A percentile compares a stretch with the other conserved stretches of the same genome.
phyloP scores from a whole-genome alignment of 164 flowering plant genomes.

The Kingdonia uniflora region DNA sequence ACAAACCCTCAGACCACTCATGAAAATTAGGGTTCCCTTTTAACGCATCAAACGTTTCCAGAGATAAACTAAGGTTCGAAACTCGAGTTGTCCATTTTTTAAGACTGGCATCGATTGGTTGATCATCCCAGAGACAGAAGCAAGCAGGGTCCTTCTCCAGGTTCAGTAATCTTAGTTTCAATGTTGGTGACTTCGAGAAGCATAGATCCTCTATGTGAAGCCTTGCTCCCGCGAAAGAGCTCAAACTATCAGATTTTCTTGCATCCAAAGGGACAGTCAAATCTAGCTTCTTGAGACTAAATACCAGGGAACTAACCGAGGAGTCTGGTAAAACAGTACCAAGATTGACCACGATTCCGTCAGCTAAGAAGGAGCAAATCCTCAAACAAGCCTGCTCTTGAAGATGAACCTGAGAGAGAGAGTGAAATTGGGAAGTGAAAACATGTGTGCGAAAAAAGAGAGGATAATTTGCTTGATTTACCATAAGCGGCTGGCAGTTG shows the following conservation, averaged over 20 bases:
- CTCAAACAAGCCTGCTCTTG: conserved; percentile 95
- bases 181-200: conserved; percentile 52
- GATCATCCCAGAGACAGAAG: conserved; percentile 83
- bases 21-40: conserved; percentile 19
- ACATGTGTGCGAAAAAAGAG: no score
- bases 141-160: conserved; percentile 97
- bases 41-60: conserved; percentile 37
- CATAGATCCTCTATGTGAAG: conserved; percentile 67
- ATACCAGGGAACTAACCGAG: conserved; percentile 59
- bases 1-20: conserved; percentile 30
- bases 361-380: conserved; percentile 80
- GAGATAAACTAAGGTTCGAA: conserved; percentile 56
- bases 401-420: conserved; percentile 58
- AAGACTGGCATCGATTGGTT: conserved; percentile 90
- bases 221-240: conserved; percentile 73
- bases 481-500: conserved; percentile 82
- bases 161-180: conserved; percentile 52
- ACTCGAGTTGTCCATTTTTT: conserved; percentile 64
- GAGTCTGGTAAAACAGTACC: conserved; percentile 76
- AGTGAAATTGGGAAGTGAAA: conserved; percentile 1
- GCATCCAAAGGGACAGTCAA: conserved; percentile 55
- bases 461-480: conserved; percentile 14
- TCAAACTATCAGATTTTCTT: conserved; percentile 16
- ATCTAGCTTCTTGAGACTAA: conserved; percentile 65
- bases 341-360: conserved; percentile 74